These are phyloP conservation scores for Leccinum fuscescens DNA, from an alignment of 1,284 basidiomycete species.

Conservation along the genomic window DNA sequence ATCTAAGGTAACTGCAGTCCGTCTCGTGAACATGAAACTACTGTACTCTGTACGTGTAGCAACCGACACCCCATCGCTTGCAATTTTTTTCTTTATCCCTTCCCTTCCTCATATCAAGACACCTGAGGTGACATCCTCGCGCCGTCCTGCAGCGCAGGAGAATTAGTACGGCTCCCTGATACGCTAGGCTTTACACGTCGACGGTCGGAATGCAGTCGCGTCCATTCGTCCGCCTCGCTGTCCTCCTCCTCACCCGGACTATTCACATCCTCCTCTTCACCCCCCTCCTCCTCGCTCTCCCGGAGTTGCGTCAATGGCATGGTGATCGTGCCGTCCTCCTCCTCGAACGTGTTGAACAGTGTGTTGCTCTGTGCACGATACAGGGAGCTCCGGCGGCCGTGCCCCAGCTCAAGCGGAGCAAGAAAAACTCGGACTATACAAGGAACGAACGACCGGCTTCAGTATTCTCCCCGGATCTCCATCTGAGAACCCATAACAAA, in stretches of 20 bases:
- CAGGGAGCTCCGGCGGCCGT: conserved; percentile 52
- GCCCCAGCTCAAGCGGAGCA: conserved; percentile 20
- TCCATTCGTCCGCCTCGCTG: conserved; percentile 49
- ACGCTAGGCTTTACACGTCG: conserved; percentile 18
- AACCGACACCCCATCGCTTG: neutral
- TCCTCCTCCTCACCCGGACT: conserved; percentile 27
- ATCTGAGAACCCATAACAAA: too few relatives aligned
- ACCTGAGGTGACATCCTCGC: conserved; percentile 18
- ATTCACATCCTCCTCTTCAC: neutral
- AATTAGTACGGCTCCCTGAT: conserved; percentile 33
- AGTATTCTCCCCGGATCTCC: too few relatives aligned
- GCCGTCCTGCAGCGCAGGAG: conserved; percentile 32
- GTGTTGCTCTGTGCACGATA: conserved; percentile 60
- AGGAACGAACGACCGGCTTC: too few relatives aligned
- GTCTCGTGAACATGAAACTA: conserved; percentile 2
- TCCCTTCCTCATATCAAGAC: conserved; percentile 12
- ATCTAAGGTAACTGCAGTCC: conserved; percentile 32
- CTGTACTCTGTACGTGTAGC: conserved; percentile 13
- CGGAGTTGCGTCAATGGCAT: conserved; percentile 43
- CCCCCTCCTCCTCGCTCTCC: conserved; percentile 43
- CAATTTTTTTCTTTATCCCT: neutral
- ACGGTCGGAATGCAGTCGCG: conserved; percentile 39
- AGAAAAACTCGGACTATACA: too few relatives aligned
- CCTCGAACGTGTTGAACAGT: conserved; percentile 63
- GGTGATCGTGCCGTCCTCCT: conserved; percentile 10